Evolutionary conservation across 2,329 filamentous ascomycete species (phyloP), one percentile per base, ranked within the genome.

Genomic region (Tolypocladium inflatum): DNA sequence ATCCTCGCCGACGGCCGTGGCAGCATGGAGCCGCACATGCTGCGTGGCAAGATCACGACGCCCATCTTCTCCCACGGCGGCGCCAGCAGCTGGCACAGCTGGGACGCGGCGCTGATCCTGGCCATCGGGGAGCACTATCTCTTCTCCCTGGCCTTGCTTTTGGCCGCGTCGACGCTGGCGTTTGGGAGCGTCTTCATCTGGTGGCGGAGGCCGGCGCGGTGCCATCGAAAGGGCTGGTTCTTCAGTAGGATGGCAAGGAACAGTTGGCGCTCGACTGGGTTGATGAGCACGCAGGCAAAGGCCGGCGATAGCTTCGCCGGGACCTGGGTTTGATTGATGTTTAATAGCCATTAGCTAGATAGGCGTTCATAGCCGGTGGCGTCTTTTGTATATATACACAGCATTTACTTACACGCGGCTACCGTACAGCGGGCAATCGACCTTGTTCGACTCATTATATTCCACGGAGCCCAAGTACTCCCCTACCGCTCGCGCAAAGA

Each of bases 81-180:
- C 6, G 62, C 65, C 39, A 66, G 64, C 59, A 66, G 64, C 55
- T 66, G 65, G 64, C 65, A 66, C 56, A 61, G 65, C 45, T 54
- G 52, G 52, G 52, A 54, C 23, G 52, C 37, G 33, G 52, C 52
- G 7, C 13, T 23, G 6, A 54, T 54, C 11, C 21, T 54, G 13
- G 9, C 33, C n/a, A 54, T 54, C 23, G 52, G 52, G 19, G 17
- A 41, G 37, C 37, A 54, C 37, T 54, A 54, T n/a, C 1, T 30
- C 15, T 11, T 54, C 23, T 54, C 42, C 37, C 21, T 23, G 35
- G 21, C 52, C 7, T 26, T 54, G 15, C 19, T 54, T 17, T 19
- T 39, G 6, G 8, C 42, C 7, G 21, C 4, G 15, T 23, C 2
- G 7, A 5, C 23, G 6, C 4, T 26, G 35, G 37, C n/a, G 0